These are phyloP conservation scores for Pichia kluyveri DNA, from an alignment of 805 yeast genomes.

Conservation along the genomic window DNA sequence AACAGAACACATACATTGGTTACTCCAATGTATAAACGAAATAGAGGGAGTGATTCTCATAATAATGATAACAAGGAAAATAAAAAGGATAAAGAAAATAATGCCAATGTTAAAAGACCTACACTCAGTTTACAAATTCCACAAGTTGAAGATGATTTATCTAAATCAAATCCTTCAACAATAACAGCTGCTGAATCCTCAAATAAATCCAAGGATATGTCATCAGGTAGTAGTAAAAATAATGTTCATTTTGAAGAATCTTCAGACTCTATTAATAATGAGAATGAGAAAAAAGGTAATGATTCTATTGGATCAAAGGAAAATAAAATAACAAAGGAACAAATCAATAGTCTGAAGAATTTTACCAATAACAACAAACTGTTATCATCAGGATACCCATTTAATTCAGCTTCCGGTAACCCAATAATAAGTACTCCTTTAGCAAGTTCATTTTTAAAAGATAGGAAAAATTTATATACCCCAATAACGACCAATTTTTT, in stretches of 20 bases:
- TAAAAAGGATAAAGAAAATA: background rate
- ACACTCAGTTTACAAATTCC: slow-evolving; percentile 62
- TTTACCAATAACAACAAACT: background rate
- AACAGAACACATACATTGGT: background rate
- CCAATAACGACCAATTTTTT: background rate
- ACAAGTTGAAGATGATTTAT: slow-evolving; percentile 16
- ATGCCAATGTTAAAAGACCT: slow-evolving; percentile 32
- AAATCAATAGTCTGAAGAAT: background rate
- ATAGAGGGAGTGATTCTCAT: background rate
- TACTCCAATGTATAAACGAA: background rate
- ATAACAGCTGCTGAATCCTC: slow-evolving; percentile 8
- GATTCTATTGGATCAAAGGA: background rate
- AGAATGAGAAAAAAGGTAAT: background rate
- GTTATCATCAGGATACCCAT: background rate
- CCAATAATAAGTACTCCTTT: background rate
- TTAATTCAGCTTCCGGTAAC: background rate
- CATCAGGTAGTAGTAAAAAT: background rate
- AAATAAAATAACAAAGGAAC: background rate
- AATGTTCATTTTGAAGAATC: background rate
- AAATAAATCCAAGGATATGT: background rate
- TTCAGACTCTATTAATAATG: background rate
- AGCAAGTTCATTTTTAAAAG: slow-evolving; percentile 3
- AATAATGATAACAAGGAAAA: background rate
- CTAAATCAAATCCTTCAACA: slow-evolving; percentile 27
- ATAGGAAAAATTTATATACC: slow-evolving; percentile 3